phyloP scores from a whole-genome alignment of 2,329 filamentous ascomycete species.

The Fusarium chuoi region DNA sequence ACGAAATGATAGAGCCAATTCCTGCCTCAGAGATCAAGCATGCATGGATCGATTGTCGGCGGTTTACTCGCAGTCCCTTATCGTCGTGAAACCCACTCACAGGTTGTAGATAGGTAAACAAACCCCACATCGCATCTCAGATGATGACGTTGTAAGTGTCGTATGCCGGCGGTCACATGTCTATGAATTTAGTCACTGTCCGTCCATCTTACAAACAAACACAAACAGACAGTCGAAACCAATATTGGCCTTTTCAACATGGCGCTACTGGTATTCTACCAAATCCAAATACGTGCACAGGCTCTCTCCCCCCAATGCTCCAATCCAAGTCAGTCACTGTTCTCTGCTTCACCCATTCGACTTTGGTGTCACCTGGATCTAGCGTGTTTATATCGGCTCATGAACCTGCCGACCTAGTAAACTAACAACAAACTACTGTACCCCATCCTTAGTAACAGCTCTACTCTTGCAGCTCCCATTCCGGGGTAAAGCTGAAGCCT shows the following conservation, averaged over 20 bases:
- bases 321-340: neutral
- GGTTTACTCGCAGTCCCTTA: constrained; percentile 17
- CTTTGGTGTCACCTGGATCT: neutral
- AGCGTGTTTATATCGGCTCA: neutral
- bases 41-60: constrained; percentile 4
- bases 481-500: constrained; percentile 10
- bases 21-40: neutral
- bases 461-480: neutral
- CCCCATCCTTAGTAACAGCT: neutral
- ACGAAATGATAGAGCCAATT: neutral
- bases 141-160: constrained; percentile 31
- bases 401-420: neutral
- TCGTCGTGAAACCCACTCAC: constrained; percentile 5
- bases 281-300: neutral
- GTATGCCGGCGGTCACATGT: neutral
- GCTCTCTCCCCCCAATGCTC: neutral
- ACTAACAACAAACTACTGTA: neutral
- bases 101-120: neutral
- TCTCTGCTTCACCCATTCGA: neutral
- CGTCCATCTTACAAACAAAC: neutral
- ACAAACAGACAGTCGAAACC: neutral
- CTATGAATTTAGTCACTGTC: neutral
- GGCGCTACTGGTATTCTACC: neutral
- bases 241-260: neutral
- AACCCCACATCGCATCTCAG: constrained; percentile 29